These are phyloP conservation scores for Acanthamoeba divionensis DNA, from an alignment of 208 protist species.

Conservation along the genomic window DNA sequence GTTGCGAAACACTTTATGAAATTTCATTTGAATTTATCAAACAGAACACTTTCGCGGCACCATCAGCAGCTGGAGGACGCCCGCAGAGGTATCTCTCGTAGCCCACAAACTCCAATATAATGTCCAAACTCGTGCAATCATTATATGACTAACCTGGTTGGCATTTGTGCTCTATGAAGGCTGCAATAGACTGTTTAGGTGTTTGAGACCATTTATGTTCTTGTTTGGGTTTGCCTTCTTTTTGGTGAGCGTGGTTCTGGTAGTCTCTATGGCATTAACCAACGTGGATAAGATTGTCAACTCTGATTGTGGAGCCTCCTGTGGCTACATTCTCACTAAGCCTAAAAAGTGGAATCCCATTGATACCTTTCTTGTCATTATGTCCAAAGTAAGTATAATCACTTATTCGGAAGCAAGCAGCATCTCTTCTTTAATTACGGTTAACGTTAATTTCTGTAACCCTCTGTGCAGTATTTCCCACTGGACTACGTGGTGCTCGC, in stretches of 20 bases:
- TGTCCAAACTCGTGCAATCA: too few relatives aligned
- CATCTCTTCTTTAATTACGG: too few relatives aligned
- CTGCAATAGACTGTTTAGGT: conserved; percentile 9
- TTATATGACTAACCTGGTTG: too few relatives aligned
- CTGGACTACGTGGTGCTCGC: conserved; percentile 46
- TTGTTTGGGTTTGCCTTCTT: conserved; percentile 54
- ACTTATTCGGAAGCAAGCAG: too few relatives aligned
- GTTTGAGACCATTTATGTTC: conserved; percentile 43
- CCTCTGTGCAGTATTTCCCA: conserved; percentile 32
- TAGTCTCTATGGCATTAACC: conserved; percentile 39
- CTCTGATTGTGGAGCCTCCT: conserved; percentile 34
- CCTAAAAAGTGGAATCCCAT: conserved; percentile 54
- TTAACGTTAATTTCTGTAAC: too few relatives aligned
- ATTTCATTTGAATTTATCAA: too few relatives aligned
- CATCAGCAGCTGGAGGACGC: too few relatives aligned
- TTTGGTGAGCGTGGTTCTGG: conserved; percentile 29
- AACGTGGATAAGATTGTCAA: conserved; percentile 53
- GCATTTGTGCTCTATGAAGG: too few relatives aligned
- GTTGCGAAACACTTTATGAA: too few relatives aligned
- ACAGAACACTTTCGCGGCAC: too few relatives aligned
- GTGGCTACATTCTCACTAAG: conserved; percentile 41
- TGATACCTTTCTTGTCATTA: conserved; percentile 32
- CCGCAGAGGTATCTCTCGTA: too few relatives aligned
- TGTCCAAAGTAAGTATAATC: conserved; percentile 28
- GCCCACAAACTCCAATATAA: too few relatives aligned